Base-by-base conservation (phyloP, 176 grass and related monocot genomes). In the Phragmites australis region DNA sequence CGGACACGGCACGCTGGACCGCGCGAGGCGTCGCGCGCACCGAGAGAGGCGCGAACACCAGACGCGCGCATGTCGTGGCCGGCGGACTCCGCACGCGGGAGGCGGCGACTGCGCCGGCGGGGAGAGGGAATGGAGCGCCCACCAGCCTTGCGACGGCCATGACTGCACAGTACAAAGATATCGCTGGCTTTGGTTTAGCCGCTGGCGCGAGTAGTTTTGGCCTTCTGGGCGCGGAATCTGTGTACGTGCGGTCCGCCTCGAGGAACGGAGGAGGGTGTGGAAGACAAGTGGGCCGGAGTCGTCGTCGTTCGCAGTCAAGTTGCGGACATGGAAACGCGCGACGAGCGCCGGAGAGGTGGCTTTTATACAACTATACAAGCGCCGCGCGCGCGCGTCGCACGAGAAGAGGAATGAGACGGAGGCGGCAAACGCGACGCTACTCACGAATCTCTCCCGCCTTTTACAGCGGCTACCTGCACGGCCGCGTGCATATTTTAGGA, bases 141-240 rank as follows among this genome's bases (percentile, higher is more conserved):
- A 85, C 39, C 62, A 84, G 81, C 71, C 82, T 85, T 4, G 87
- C 87, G 27, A 85, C 71, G 46, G 87, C 22, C 87, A 85, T 89
- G 82, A 37, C 6, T 2, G 15, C 16, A 46, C 15, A 0, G 53
- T 2, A 17, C 42, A 46, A 13, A 37, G 34, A 37, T 2, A 6
- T 64, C 34, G 18, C 9, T 10, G 14, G 9, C 12, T 62, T 18
- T 3, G 62, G 30, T 9, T 39, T 42, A 45, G 5, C 3, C 40
- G 65, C 65, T 45, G 65, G 65, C 8, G 26, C 43, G 43, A 6
- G 25, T 9, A 19, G 30, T 2, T 11, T 49, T 55, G 0, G 53
- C 57, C n/a, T 55, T 23, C 17, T 12, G 18, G 70, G 49, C 49
- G 17, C 18, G 48, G 53, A 61, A n/a, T n/a, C n/a, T 19, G 61